Evolutionary conservation across 1,284 basidiomycete species (phyloP), one percentile per base, ranked within the genome.

Genomic region (Lignosus rhinocerotis): DNA sequence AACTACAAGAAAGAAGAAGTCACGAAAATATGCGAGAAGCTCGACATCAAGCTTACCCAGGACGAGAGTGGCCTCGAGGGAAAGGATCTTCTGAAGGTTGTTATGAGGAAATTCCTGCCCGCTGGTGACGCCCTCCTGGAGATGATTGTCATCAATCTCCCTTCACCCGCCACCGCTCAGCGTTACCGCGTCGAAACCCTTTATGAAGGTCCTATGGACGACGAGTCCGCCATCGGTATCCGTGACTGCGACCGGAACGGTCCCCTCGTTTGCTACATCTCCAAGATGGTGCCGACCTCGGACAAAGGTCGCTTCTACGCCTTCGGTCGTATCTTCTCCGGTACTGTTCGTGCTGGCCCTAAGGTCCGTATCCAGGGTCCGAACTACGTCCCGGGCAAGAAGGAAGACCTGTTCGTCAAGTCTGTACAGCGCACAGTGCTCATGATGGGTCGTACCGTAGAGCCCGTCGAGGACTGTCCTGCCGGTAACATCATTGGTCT

Each of bases 271-370:
- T 87, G 98, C 69, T 99, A 99, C 81, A 85, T 99, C 80, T 99
- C 97, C 71, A 99, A 99, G 89, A 99, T 99, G 97, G 96, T 99
- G 68, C 97, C 97, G 66, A 99, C 97, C 59, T 97, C 96, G 70
- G 97, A 99, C 81, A 99, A 99, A 82, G 97, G 97, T 73, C 96
- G 97, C 67, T 99, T 99, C 92, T 99, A 99, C 80, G 97, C 97
- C 67, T 99, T 99, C 78, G 97, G 97, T 80, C 97, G 97, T 88
- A 91, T 99, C 82, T 99, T 99, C 87, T 94, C 97, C 64, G 97
- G 97, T 76, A 98, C 95, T 67, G 94, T 98, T 72, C 88, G 87
- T 69, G 90, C 97, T 62, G 97, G 97, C 62, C 97, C 96, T 73
- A 99, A 99, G 84, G 90, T 98, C 80, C 95, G 97, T 74, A 99